Conservation (phyloP, 306 rosid genomes). For the Rubus parviflorus region DNA sequence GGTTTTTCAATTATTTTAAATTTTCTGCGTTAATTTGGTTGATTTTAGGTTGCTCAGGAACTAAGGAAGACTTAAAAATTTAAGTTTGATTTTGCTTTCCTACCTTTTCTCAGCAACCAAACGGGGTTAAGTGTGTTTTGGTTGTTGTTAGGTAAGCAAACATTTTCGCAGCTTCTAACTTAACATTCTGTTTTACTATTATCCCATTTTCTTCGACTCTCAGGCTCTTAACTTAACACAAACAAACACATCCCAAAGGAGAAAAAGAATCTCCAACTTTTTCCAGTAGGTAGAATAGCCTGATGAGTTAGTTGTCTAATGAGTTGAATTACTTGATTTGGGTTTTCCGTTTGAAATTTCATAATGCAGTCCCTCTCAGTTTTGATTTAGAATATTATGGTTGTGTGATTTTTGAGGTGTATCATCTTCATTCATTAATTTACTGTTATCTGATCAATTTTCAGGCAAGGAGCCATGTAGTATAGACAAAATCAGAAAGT, state of each 20-base stretch:
- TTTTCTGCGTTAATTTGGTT: not conserved
- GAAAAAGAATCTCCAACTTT: not conserved
- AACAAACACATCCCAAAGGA: not conserved
- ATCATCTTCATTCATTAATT: not conserved
- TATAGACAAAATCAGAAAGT: constrained; percentile 27
- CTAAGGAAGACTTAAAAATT: not conserved
- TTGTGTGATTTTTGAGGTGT: not conserved
- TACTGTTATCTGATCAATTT: not conserved
- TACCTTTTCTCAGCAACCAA: constrained; percentile 37
- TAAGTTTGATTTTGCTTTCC: constrained; percentile 22
- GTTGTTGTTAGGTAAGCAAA: constrained; percentile 61
- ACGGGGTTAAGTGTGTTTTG: constrained; percentile 39
- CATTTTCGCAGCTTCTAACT: constrained; percentile 9
- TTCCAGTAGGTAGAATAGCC: not conserved
- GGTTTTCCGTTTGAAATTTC: not conserved
- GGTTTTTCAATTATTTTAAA: not conserved
- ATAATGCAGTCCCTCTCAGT: not conserved
- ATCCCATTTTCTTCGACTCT: not conserved
- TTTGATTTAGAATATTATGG: not conserved
- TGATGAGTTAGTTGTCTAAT: no score
- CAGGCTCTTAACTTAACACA: not conserved
- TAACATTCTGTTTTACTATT: not conserved
- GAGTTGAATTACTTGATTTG: not conserved
- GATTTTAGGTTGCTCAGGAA: constrained; percentile 18
- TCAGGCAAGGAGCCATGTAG: constrained; percentile 38